Conservation (phyloP, 805 yeast species). For the Cyberlindnera mycetangii region DNA sequence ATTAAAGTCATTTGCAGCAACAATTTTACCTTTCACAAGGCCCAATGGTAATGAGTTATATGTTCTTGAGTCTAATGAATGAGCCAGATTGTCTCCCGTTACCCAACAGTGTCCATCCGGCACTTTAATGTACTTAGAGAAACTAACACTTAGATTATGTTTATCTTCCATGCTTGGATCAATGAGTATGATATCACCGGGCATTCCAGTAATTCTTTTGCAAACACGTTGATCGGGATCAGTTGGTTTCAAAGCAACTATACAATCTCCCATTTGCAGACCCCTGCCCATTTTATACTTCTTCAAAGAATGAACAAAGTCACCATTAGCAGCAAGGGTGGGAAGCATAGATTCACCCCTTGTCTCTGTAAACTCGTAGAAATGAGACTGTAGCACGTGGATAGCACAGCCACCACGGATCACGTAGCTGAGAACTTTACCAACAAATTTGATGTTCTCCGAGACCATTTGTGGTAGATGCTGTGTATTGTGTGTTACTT, state of each 20-base stretch:
- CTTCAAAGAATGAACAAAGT: slow-evolving; percentile 77
- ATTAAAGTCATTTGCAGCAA: slow-evolving; percentile 62
- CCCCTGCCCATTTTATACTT: slow-evolving; percentile 58
- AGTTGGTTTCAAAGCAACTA: slow-evolving; percentile 87
- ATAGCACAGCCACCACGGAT: slow-evolving; percentile 55
- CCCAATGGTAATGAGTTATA: slow-evolving; percentile 92
- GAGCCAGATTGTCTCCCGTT: slow-evolving; percentile 89
- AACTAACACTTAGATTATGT: slow-evolving; percentile 23
- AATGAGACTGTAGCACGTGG: slow-evolving; percentile 64
- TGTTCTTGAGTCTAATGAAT: slow-evolving; percentile 83
- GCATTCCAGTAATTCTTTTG: slow-evolving; percentile 93
- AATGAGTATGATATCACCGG: slow-evolving; percentile 79
- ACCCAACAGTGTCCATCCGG: slow-evolving; percentile 98
- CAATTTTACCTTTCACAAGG: slow-evolving; percentile 79
- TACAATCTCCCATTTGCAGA: slow-evolving; percentile 78
- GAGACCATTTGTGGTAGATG: slow-evolving; percentile 2
- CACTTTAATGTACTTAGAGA: slow-evolving; percentile 58
- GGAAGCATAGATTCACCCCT: slow-evolving; percentile 96
- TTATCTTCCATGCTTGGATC: slow-evolving; percentile 62
- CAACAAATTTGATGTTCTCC: slow-evolving; percentile 23
- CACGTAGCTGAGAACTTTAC: slow-evolving; percentile 26
- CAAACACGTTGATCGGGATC: slow-evolving; percentile 85
- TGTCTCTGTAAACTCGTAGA: slow-evolving; percentile 77
- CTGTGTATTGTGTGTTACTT: background rate
- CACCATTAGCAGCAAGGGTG: slow-evolving; percentile 69